Conservation (phyloP, 169 alveolate species). For the Plasmodium gonderi region DNA sequence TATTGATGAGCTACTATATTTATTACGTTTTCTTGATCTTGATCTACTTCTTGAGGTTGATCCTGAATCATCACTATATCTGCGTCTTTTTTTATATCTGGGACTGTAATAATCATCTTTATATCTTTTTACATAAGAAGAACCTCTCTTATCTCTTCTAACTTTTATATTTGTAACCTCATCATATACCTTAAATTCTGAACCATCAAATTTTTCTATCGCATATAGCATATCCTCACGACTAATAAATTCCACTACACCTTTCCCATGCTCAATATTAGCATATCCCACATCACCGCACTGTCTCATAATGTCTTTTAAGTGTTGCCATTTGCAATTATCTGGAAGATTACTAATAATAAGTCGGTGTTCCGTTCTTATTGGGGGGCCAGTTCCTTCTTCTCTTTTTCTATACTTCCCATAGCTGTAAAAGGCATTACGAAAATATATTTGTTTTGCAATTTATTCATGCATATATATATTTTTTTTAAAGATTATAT, state of each 20-base stretch:
- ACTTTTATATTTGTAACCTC: slow-evolving; percentile 77
- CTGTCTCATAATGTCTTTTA: slow-evolving; percentile 87
- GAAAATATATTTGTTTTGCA: background rate
- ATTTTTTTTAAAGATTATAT: background rate
- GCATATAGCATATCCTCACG: slow-evolving; percentile 84
- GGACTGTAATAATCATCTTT: slow-evolving; percentile 57
- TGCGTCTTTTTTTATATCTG: slow-evolving; percentile 63
- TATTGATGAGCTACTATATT: slow-evolving; percentile 45
- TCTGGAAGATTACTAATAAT: slow-evolving; percentile 85
- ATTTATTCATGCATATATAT: background rate
- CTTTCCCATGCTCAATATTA: slow-evolving; percentile 81
- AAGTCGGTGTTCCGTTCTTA: slow-evolving; percentile 84
- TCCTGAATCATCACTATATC: slow-evolving; percentile 65
- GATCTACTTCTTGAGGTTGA: slow-evolving; percentile 41
- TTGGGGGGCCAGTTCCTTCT: slow-evolving; percentile 64
- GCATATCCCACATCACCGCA: slow-evolving; percentile 89
- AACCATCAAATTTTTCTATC: slow-evolving; percentile 80
- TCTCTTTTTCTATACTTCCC: slow-evolving; percentile 70
- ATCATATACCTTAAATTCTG: slow-evolving; percentile 79
- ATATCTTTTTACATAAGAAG: slow-evolving; percentile 49
- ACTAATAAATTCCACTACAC: slow-evolving; percentile 81
- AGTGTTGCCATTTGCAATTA: slow-evolving; percentile 87
- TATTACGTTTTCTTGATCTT: slow-evolving; percentile 41
- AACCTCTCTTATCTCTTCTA: slow-evolving; percentile 52
- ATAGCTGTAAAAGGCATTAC: slow-evolving; percentile 31